A percentile compares a stretch with the other conserved stretches of the same genome.
These are phyloP conservation scores for Epichloe scottii DNA, from an alignment of 2,329 filamentous ascomycete genomes.

Conservation along the genomic window DNA sequence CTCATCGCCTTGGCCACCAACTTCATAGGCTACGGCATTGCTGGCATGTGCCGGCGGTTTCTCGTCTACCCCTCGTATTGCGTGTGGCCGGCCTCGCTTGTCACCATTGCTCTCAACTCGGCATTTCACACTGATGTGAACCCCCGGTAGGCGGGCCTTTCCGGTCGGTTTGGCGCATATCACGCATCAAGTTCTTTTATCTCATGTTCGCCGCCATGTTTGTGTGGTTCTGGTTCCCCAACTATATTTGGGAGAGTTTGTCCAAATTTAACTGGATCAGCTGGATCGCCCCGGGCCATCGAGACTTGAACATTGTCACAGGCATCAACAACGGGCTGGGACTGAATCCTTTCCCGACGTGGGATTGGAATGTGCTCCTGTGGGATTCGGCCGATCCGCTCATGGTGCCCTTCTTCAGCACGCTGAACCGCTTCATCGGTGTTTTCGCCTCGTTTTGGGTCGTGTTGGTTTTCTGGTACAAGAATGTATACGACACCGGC, in stretches of 20 bases:
- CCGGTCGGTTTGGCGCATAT: slow-evolving; percentile 31
- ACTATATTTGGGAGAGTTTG: slow-evolving; percentile 39
- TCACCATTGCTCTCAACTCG: slow-evolving; percentile 41
- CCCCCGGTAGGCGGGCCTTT: slow-evolving; percentile 28
- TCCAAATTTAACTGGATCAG: slow-evolving; percentile 44
- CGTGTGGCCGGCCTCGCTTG: slow-evolving; percentile 44
- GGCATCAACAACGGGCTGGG: slow-evolving; percentile 33
- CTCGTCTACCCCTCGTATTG: slow-evolving; percentile 43
- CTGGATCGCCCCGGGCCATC: slow-evolving; percentile 39
- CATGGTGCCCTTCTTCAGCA: slow-evolving; percentile 43
- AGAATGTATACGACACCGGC: slow-evolving; percentile 42
- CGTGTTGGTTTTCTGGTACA: slow-evolving; percentile 44
- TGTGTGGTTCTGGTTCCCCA: slow-evolving; percentile 46
- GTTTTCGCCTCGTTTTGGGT: slow-evolving; percentile 42
- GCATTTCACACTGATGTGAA: slow-evolving; percentile 38
- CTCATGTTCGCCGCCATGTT: slow-evolving; percentile 40
- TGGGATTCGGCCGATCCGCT: slow-evolving; percentile 31
- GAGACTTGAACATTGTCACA: slow-evolving; percentile 28
- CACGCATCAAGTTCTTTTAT: slow-evolving; percentile 39
- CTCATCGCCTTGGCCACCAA: slow-evolving; percentile 42
- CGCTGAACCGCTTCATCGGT: slow-evolving; percentile 49
- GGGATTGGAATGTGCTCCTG: slow-evolving; percentile 35
- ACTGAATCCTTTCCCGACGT: slow-evolving; percentile 33
- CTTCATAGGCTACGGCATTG: slow-evolving; percentile 47
- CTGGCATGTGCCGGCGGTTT: slow-evolving; percentile 40